These are phyloP conservation scores for Phytopythium litorale DNA, from an alignment of 352 stramenopile genomes.

Conservation along the genomic window DNA sequence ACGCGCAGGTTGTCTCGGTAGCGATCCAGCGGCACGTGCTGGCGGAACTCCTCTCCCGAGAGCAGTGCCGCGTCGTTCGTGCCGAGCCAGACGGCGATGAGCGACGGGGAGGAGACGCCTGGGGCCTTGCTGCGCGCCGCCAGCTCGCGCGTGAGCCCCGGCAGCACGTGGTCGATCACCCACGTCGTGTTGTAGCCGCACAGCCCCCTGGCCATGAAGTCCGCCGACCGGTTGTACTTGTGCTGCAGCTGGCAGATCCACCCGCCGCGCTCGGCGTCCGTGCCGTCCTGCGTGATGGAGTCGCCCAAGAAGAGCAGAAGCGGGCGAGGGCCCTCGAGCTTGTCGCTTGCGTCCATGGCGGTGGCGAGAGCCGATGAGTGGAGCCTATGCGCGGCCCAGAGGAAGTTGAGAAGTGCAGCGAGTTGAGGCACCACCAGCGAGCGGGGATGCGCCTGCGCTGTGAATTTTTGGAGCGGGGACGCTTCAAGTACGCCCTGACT, in stretches of 20 bases:
- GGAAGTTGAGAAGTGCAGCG: neutral
- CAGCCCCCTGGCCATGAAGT: slow-evolving; percentile 49
- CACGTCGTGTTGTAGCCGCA: slow-evolving; percentile 54
- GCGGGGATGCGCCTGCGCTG: too few relatives aligned
- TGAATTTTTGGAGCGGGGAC: too few relatives aligned
- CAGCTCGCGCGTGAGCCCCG: slow-evolving; percentile 23
- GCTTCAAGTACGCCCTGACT: too few relatives aligned
- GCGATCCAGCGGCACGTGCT: slow-evolving; percentile 40
- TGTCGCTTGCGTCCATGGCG: neutral
- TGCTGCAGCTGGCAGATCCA: slow-evolving; percentile 41
- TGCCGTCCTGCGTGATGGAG: slow-evolving; percentile 44
- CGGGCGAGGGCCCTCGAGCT: neutral
- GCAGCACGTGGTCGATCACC: slow-evolving; percentile 23
- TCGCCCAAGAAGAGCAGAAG: slow-evolving; percentile 18
- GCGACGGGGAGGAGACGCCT: slow-evolving; percentile 16
- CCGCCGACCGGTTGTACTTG: slow-evolving; percentile 41
- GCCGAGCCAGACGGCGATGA: slow-evolving; percentile 56
- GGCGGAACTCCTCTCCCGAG: slow-evolving; percentile 18
- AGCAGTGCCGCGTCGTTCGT: slow-evolving; percentile 54
- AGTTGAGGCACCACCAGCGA: neutral
- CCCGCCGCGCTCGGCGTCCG: slow-evolving; percentile 24
- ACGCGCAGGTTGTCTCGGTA: slow-evolving; percentile 40
- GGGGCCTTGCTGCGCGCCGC: neutral
- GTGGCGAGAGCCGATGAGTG: neutral
- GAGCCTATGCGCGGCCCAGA: neutral